Evolutionary conservation across 495 filamentous ascomycete genomes (phyloP).

Genomic region (Penicilliopsis zonata): DNA sequence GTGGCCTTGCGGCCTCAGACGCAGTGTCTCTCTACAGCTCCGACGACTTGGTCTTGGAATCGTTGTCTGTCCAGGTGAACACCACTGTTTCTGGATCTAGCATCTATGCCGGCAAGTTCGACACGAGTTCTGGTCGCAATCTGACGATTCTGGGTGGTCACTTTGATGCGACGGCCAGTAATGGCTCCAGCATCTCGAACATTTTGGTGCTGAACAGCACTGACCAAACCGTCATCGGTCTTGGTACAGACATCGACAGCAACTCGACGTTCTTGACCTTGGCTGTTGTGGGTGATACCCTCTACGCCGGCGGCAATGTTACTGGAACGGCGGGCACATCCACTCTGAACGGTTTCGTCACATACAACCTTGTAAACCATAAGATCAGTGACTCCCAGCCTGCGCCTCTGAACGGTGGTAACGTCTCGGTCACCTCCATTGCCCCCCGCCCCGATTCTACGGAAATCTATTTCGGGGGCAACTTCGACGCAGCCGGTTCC

Average conservation of each 20-base stretch:
- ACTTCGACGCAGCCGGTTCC: slow-evolving; percentile 70
- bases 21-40: slow-evolving; percentile 49
- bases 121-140: slow-evolving; percentile 55
- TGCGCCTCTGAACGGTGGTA: slow-evolving; percentile 51
- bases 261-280: slow-evolving; percentile 69
- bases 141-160: slow-evolving; percentile 82
- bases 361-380: slow-evolving; percentile 58
- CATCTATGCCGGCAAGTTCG: slow-evolving; percentile 65
- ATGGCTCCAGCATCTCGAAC: slow-evolving; percentile 65
- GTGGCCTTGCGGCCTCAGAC: slow-evolving; percentile 52
- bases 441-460: slow-evolving; percentile 49
- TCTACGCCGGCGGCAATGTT: slow-evolving; percentile 76
- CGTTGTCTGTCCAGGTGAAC: slow-evolving; percentile 55
- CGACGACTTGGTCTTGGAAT: slow-evolving; percentile 32
- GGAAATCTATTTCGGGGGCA: slow-evolving; percentile 77
- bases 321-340: slow-evolving; percentile 54
- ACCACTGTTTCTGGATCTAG: slow-evolving; percentile 43
- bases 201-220: slow-evolving; percentile 61
- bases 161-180: slow-evolving; percentile 58
- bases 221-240: slow-evolving; percentile 53
- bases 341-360: slow-evolving; percentile 58
- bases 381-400: slow-evolving; percentile 53
- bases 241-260: slow-evolving; percentile 49
- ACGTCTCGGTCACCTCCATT: slow-evolving; percentile 66
- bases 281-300: slow-evolving; percentile 48